Percentiles rank a stretch among this genome's conserved stretches.
phyloP scores from a whole-genome alignment of 345 rosid genomes.

The Eucalyptus albens region DNA sequence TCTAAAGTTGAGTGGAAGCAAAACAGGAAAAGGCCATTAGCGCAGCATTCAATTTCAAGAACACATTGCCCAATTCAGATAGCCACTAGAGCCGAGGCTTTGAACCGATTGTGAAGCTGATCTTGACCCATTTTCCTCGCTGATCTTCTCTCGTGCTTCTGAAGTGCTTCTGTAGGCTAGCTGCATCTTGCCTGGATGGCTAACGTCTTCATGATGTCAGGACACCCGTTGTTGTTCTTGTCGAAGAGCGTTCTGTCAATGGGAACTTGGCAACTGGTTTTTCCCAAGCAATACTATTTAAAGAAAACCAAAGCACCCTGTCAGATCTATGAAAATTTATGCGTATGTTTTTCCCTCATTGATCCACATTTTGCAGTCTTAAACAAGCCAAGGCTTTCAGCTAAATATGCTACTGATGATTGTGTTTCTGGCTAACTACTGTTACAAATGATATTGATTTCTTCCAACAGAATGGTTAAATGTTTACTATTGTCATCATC shows the following conservation, averaged over 20 bases:
- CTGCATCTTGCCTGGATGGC: conserved; percentile 15
- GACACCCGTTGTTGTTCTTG: conserved; percentile 8
- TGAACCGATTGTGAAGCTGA: neutral
- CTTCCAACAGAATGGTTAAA: neutral
- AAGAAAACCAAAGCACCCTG: neutral
- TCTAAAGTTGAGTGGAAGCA: neutral
- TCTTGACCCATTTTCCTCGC: neutral
- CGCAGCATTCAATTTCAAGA: neutral
- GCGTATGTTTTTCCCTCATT: neutral
- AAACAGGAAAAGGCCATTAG: neutral
- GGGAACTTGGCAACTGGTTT: conserved; percentile 10
- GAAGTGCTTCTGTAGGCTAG: neutral
- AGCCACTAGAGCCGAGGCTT: neutral
- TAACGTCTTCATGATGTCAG: conserved; percentile 7
- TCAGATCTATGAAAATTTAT: neutral
- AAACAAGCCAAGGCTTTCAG: neutral
- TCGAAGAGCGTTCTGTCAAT: conserved; percentile 1
- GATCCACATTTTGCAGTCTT: neutral
- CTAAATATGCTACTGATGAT: neutral
- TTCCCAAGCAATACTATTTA: conserved; percentile 19
- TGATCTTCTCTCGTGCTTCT: neutral
- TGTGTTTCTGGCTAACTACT: neutral
- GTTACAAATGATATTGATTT: neutral
- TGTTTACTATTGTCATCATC: neutral
- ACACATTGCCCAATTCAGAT: neutral